Evolutionary conservation across 2,329 filamentous ascomycete genomes (phyloP).

Genomic region (Sclerotinia trifoliorum): DNA sequence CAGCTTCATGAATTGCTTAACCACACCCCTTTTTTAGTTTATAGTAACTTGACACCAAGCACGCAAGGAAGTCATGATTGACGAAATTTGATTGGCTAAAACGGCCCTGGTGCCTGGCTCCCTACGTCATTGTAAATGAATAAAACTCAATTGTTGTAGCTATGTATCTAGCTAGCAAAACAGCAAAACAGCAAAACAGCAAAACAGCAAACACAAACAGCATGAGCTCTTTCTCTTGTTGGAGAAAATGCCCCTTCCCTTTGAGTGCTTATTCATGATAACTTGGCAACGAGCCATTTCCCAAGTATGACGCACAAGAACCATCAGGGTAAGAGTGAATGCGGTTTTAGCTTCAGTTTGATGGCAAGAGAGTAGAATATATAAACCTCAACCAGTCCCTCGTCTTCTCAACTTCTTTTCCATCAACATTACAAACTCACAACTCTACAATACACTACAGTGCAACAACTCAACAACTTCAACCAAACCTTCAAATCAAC

Average conservation of each 20-base stretch:
- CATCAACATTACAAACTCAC: conserved; percentile 27
- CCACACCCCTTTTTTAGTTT: not conserved
- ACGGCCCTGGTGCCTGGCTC: no score
- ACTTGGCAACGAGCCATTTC: not conserved
- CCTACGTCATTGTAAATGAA: not conserved
- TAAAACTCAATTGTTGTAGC: not conserved
- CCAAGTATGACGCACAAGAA: conserved; percentile 6
- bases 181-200: not conserved
- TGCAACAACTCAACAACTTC: conserved; percentile 20
- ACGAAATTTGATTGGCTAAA: not conserved
- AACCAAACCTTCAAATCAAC: conserved; percentile 27
- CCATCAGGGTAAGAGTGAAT: not conserved
- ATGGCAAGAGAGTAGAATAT: conserved; percentile 7
- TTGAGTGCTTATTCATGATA: not conserved
- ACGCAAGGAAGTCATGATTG: not conserved
- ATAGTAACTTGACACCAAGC: not conserved
- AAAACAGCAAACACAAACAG: no score
- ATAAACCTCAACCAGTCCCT: conserved; percentile 16
- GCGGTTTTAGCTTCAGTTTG: not conserved
- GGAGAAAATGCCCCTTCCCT: not conserved
- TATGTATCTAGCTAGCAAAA: no score
- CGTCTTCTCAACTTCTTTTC: not conserved
- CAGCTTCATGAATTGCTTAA: not conserved
- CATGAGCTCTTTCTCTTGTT: not conserved
- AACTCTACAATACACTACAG: conserved; percentile 27